These are phyloP conservation scores for Ambrosia hybrid DNA, from an alignment of 140 eudicot genomes.

Conservation along the genomic window DNA sequence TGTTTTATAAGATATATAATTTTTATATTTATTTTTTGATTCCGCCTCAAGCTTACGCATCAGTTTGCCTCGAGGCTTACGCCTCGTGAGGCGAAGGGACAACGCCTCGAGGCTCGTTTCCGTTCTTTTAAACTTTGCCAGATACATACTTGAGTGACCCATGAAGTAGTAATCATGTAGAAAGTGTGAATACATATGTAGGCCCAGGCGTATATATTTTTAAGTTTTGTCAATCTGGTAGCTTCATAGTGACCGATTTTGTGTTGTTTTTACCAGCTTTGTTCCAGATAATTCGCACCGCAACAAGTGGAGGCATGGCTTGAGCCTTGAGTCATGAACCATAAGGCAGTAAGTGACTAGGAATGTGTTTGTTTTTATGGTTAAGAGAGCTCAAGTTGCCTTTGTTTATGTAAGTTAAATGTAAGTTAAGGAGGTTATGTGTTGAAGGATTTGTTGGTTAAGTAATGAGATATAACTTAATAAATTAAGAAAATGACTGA, in stretches of 20 bases:
- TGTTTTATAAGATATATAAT: too few relatives aligned
- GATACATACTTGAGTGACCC: too few relatives aligned
- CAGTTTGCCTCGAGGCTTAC: too few relatives aligned
- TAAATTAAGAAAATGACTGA: constrained; percentile 11
- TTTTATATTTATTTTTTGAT: too few relatives aligned
- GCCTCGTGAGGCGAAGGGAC: too few relatives aligned
- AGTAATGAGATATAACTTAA: constrained; percentile 22
- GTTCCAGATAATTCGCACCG: constrained; percentile 77
- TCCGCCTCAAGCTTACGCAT: too few relatives aligned
- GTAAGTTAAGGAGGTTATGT: constrained; percentile 14
- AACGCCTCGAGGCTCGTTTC: too few relatives aligned
- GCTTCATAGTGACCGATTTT: background rate
- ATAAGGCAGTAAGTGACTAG: constrained; percentile 24
- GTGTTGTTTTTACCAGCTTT: constrained; percentile 48
- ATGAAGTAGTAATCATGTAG: too few relatives aligned
- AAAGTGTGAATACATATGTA: too few relatives aligned
- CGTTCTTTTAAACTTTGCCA: too few relatives aligned
- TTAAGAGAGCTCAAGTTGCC: constrained; percentile 28
- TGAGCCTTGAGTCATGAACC: constrained; percentile 19
- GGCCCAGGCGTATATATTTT: too few relatives aligned
- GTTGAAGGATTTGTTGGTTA: constrained; percentile 20
- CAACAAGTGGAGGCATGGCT: constrained; percentile 81
- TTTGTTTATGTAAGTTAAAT: background rate
- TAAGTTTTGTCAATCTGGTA: background rate
- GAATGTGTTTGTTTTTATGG: constrained; percentile 20